Evolutionary conservation across 1,284 basidiomycete species (phyloP), one percentile per base, ranked within the genome.

Genomic region (Cutaneotrichosporon sp.): DNA sequence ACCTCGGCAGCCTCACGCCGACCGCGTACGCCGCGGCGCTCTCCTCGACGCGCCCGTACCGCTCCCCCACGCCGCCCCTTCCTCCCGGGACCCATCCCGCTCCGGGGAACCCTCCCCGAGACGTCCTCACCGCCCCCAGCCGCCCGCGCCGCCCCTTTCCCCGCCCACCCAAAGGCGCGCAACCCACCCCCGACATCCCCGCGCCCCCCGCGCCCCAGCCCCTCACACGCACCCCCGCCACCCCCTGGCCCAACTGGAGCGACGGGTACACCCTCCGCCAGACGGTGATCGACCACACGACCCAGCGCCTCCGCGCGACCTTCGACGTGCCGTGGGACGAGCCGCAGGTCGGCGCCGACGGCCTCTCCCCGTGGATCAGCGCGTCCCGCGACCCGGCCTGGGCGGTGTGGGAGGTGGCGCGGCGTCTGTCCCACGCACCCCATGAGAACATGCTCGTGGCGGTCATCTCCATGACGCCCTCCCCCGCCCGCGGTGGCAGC

Each of bases 371-470:
- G 6, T 76, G 72, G 71, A 70, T 76, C 22, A 66, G 62, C n/a
- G 60, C 59, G 3, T 62, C 58, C 14, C 18, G 34, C 10, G 54
- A 58, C 42, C 50, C 72, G 18, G 31, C 52, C n/a, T 74, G 74
- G 74, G 59, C 53, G 6, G 59, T 74, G 13, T 74, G 72, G 71
- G 70, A 74, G 29, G 63, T 70, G 0, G 67, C 70, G n/a, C 66
- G 71, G 27, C 60, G 69, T 2, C 60, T 59, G 10, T 36, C 46
- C 34, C 50, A 31, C 16, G 22, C 16, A 14, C 38, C 56, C 7
- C 47, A 36, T 29, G 54, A 36, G 22, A 27, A 14, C 22, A 67
- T 71, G 18, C 33, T 65, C 25, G 13, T 72, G 16, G 65, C 69
- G 1, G 42, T 71, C 4, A 64, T 72, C 2, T 24, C n/a, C 9